phyloP scores from a whole-genome alignment of 2,329 filamentous ascomycete genomes.

The Trichophyton verrucosum region DNA sequence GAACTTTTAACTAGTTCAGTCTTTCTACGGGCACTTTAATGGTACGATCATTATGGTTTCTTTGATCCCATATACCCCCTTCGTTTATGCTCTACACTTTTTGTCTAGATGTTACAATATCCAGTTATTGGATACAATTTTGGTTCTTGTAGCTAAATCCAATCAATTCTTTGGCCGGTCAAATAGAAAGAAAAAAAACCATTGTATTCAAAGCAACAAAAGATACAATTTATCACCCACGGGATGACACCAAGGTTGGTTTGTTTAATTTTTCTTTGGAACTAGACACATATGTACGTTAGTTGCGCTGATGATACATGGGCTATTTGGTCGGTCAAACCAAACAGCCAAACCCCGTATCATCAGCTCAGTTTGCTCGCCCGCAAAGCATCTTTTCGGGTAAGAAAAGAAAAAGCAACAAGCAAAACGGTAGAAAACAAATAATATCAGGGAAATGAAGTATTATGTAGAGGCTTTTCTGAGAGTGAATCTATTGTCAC shows the following conservation, averaged over 20 bases:
- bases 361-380: not conserved
- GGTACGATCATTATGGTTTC: not conserved
- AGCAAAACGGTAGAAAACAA: not conserved
- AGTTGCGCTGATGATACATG: not conserved
- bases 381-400: not conserved
- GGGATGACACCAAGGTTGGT: not conserved
- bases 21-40: not conserved
- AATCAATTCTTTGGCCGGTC: not conserved
- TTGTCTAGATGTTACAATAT: not conserved
- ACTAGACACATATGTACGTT: constrained; percentile 2
- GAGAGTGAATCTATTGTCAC: not conserved
- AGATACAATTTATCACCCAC: not conserved
- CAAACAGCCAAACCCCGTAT: not conserved
- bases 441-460: not conserved
- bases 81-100: not conserved
- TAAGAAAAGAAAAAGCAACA: not conserved
- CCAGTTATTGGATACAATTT: not conserved
- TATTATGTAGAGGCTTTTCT: not conserved
- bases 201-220: not conserved
- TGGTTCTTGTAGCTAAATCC: not conserved
- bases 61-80: not conserved
- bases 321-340: not conserved
- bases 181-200: not conserved
- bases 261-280: not conserved
- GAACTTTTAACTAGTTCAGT: not conserved